Conservation (phyloP, 2,329 filamentous ascomycete species). For the Fusarium chlamydosporum region DNA sequence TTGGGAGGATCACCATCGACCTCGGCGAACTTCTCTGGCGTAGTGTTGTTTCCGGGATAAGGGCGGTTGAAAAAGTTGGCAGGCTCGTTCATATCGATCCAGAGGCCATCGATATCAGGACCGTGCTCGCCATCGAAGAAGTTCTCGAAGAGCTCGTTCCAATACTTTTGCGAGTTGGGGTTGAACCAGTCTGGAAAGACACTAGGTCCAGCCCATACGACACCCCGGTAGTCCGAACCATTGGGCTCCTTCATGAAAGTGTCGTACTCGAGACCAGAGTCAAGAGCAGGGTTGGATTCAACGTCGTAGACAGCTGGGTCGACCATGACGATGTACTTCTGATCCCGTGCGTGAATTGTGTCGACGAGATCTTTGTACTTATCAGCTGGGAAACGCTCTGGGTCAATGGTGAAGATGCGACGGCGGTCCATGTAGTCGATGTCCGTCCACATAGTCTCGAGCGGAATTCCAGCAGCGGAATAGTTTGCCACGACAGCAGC, state of each 20-base stretch:
- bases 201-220: conserved; percentile 82
- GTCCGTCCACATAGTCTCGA: conserved; percentile 68
- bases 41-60: conserved; percentile 57
- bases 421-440: conserved; percentile 58
- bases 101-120: conserved; percentile 81
- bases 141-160: conserved; percentile 74
- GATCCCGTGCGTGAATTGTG: conserved; percentile 75
- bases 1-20: conserved; percentile 67
- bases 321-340: conserved; percentile 83
- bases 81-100: conserved; percentile 76
- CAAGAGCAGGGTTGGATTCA: conserved; percentile 54
- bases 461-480: conserved; percentile 72
- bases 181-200: conserved; percentile 84
- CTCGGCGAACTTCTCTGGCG: conserved; percentile 54
- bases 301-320: conserved; percentile 76
- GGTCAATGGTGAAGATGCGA: conserved; percentile 71
- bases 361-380: conserved; percentile 75
- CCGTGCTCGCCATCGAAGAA: conserved; percentile 76
- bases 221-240: conserved; percentile 70
- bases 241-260: conserved; percentile 66
- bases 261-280: conserved; percentile 60
- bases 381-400: conserved; percentile 71
- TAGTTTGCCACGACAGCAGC: conserved; percentile 79
- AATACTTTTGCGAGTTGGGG: conserved; percentile 73
- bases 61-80: conserved; percentile 54